Evolutionary conservation across 2,329 filamentous ascomycete genomes (phyloP), one percentile per base, ranked within the genome.

Genomic region (Orbilia blumenaviensis): DNA sequence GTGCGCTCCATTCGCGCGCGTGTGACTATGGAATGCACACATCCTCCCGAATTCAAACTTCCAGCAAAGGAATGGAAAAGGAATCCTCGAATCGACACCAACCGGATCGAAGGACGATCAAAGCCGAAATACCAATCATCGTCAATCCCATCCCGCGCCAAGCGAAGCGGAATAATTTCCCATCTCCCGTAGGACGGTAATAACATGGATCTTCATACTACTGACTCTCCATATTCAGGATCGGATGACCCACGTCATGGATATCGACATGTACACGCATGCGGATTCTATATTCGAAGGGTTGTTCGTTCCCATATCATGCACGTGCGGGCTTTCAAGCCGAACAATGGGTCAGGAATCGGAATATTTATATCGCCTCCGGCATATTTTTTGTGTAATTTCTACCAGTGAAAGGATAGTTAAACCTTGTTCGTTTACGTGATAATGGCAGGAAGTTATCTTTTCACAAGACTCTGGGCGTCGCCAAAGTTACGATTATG

Each of bases 401-500:
- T 56, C 18, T 56, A 56, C 32, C 32, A 38, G 18, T 12, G 8
- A 21, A 38, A 38, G 16, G 32, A 56, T 56, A 18, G 18, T 56
- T 8, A 18, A 56, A 56, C 41, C 38, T 46, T 75, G 61, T 62
- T 58, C 6, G 32, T 63, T 58, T 74, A n/a, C 64, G 66, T 66
- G 48, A 54, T 67, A 75, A 67, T 50, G 66, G 71, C 71, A 75
- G 71, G 71, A 62, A 50, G 21, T 48, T 63, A 56, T 21, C n/a
- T 14, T 73, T 67, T 62, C 62, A 75, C 71, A 75, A 75, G 71
- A 75, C 63, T 75, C 71, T 75, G 23, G 71, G 71, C 71, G 54
- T 44, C 69, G 52, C 63, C 71, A 67, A 42, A 25, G 41, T 25
- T 36, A 75, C 71, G 54, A 46, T 63, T 75, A 16, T 50, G 60